These are phyloP conservation scores for Lolium perenne DNA, from an alignment of 176 grass and related monocot species.

Conservation along the genomic window DNA sequence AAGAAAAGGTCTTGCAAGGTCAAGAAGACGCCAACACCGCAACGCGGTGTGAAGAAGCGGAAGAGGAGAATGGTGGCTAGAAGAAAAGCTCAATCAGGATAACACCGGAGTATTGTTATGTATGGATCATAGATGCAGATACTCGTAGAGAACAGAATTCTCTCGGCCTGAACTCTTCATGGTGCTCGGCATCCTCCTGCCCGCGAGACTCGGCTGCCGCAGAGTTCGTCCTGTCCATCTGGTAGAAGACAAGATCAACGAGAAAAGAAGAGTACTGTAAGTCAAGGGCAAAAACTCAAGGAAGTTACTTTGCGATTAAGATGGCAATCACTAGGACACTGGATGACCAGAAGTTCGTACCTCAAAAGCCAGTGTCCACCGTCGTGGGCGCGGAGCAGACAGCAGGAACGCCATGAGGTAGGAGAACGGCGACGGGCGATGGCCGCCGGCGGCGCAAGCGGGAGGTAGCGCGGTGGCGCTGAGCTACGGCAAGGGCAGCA, in stretches of 20 bases:
- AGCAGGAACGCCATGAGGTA: constrained; percentile 1
- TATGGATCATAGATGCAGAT: background rate
- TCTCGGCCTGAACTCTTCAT: background rate
- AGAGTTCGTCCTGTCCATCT: constrained; percentile 32
- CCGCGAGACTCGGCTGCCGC: background rate
- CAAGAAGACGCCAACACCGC: constrained; percentile 40
- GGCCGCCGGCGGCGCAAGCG: background rate
- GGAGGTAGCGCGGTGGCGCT: background rate
- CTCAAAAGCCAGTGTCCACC: constrained; percentile 5
- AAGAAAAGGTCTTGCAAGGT: constrained; percentile 99
- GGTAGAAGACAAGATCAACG: constrained; percentile 6
- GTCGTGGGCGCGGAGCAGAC: background rate
- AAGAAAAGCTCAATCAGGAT: constrained; percentile 87
- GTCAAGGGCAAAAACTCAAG: background rate
- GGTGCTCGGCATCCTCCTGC: background rate
- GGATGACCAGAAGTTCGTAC: background rate
- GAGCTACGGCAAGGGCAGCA: background rate
- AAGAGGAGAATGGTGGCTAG: background rate
- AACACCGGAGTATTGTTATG: constrained; percentile 43
- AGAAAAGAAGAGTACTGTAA: background rate
- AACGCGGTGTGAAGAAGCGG: rapidly evolving
- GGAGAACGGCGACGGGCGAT: background rate
- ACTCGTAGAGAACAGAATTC: background rate
- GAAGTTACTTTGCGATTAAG: background rate
- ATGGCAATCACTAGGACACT: background rate